Evolutionary conservation across 192 early-diverging fungal genomes (phyloP).

Genomic region (Coemansia sp.): DNA sequence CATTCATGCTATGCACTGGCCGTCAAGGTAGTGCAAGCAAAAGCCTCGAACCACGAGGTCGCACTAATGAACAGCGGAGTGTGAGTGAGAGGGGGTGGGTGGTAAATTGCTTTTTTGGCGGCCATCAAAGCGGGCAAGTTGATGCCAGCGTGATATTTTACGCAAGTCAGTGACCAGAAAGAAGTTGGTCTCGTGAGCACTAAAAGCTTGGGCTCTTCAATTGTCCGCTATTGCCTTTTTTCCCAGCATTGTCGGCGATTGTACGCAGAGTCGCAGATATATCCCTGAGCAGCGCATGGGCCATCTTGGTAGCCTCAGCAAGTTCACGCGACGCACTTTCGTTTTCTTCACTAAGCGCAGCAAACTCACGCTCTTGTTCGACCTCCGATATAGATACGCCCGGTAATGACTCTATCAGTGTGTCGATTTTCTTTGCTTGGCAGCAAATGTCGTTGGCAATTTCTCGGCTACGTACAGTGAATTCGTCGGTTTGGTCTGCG

Average conservation of each 20-base stretch:
- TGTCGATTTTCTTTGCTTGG: slow-evolving; percentile 52
- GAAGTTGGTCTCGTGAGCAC: background rate
- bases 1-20: slow-evolving; percentile 5
- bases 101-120: background rate
- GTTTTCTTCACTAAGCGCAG: slow-evolving; percentile 32
- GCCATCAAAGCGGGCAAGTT: background rate
- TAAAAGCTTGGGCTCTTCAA: background rate
- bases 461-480: slow-evolving; percentile 37
- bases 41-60: slow-evolving; percentile 28
- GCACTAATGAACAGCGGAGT: background rate
- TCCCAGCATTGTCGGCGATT: slow-evolving; percentile 46
- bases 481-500: slow-evolving; percentile 37
- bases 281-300: slow-evolving; percentile 29
- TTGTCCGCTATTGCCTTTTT: slow-evolving; percentile 4
- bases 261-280: slow-evolving; percentile 23
- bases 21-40: slow-evolving; percentile 1
- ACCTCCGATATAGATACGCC: slow-evolving; percentile 30
- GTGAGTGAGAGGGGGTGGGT: background rate
- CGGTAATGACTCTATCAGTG: slow-evolving; percentile 47
- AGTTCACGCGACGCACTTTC: slow-evolving; percentile 34
- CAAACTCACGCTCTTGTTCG: slow-evolving; percentile 45
- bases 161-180: background rate
- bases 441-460: slow-evolving; percentile 54
- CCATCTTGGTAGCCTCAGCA: slow-evolving; percentile 34
- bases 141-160: background rate